Percentiles rank a stretch among this genome's conserved stretches.
Conservation (phyloP, 169 alveolate genomes). For the Plasmodium reichenowi region DNA sequence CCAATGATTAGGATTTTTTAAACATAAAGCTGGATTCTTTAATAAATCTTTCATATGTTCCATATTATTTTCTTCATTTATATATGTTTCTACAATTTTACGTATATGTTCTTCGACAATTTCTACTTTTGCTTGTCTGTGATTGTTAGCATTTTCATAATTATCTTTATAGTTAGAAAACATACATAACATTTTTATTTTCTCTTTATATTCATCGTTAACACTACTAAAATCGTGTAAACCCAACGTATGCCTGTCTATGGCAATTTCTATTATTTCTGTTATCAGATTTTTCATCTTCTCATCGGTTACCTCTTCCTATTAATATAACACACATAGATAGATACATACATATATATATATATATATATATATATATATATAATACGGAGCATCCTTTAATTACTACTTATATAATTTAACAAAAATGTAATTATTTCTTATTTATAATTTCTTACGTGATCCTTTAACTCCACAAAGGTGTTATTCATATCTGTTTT, state of each 20-base stretch:
- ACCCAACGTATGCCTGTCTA: background rate
- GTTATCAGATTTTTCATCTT: conserved; percentile 1
- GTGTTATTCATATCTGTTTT: conserved; percentile 9
- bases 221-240: background rate
- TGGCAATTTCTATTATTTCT: conserved; percentile 17
- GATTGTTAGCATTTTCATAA: conserved; percentile 55
- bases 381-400: no score
- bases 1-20: conserved; percentile 50
- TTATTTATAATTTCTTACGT: conserved; percentile 4
- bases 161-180: conserved; percentile 47
- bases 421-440: background rate
- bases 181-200: conserved; percentile 44
- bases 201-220: conserved; percentile 21
- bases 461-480: conserved; percentile 33
- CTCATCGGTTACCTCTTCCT: conserved; percentile 31
- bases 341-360: background rate
- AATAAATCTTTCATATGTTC: conserved; percentile 36
- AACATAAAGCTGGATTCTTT: conserved; percentile 60
- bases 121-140: conserved; percentile 30
- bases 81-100: conserved; percentile 22
- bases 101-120: conserved; percentile 32
- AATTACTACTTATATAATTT: no score
- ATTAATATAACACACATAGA: background rate
- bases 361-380: conserved; percentile 1
- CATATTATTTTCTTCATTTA: conserved; percentile 27